Evolutionary conservation across 2,329 filamentous ascomycete species (phyloP), one percentile per base, ranked within the genome.

Genomic region (Didymella glomerata): DNA sequence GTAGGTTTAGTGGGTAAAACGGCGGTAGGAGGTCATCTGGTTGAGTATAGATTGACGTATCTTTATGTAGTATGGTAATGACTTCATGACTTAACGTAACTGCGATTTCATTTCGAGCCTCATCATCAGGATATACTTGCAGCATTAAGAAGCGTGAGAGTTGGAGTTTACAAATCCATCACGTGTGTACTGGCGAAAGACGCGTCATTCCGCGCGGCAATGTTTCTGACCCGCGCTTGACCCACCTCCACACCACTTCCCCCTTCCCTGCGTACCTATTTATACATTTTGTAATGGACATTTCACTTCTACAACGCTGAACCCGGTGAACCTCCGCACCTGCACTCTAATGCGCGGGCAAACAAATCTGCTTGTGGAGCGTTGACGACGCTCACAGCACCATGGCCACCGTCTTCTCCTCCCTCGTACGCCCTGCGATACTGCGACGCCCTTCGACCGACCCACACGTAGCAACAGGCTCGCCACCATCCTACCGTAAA

Each of bases 351-450:
- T 59, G 56, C 46, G 28, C 30, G 18, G 32, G 30, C 40, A 20
- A 46, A 50, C 11, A 11, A 16, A 40, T 18, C 34, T 27, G 32
- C 46, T 46, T 34, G 50, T 50, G 50, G 56, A 50, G 56, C 50
- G 46, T 53, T 59, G 56, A 59, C 38, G 56, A 59, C 56, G 50
- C 50, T 50, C 50, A 49, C 30, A 48, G 56, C 56, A 50, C 16
- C 51, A 74, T 77, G 75, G 67, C 72, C 51, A 72, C 72, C 57
- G 72, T 76, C 60, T 77, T 77, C 66, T 66, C 73, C 24, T 76
- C 74, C 32, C 69, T 76, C 47, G 67, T 74, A 41, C 69, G 75
- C 27, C 71, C 73, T 2, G 56, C 65, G 54, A 36, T 64, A 52
- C 42, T 66, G 14, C 64, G 61, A 36, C 63, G 66, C 9, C 57